Evolutionary conservation across 2,329 filamentous ascomycete genomes (phyloP), one percentile per base, ranked within the genome.

Genomic region (Didymella segeticola): DNA sequence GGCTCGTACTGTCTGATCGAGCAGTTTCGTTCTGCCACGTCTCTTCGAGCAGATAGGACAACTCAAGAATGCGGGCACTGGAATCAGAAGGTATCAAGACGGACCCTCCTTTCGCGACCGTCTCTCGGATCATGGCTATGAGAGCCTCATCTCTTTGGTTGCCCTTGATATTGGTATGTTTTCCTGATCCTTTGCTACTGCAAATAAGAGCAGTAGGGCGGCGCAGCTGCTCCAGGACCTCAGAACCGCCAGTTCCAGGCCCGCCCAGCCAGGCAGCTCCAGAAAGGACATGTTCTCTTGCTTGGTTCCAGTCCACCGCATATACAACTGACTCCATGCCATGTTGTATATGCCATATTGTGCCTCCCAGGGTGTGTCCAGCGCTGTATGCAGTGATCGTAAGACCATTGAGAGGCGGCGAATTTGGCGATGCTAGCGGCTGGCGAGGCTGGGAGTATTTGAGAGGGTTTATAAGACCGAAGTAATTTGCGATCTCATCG

Each of bases 301-400:
- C 91, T 76, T 97, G 93, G 66, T 97, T 97, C 95, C 95, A 99
- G 70, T 98, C 93, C 15, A 97, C 91, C 0, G 95, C 93, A 68
- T 99, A 98, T 1, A 99, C 93, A 34, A 99, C 93, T 1, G 93
- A 97, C 74, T 99, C 95, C 70, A 97, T 83, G 0, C 93, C 92
- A 78, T 98, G 92, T 68, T 98, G 93, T 61, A 99, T 93, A 69
- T 98, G 93, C 95, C 95, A 99, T 79, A 99, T 96, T 20, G 95
- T 98, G 50, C 95, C 95, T 73, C 95, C 95, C 0, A 98, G 84
- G 0, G 93, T 97, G 72, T 97, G 93, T 60, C 95, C 95, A 7
- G 95, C 92, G 76, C 96, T 96, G 78, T 98, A 98, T 0, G 95
- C 95, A 1, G 95, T 99, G 61, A 99, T 90, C 2, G 91, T 96